A percentile compares a stretch with the other conserved stretches of the same genome.
These are phyloP conservation scores for Acorus calamus DNA, from an alignment of 106 monocot genomes.

Conservation along the genomic window DNA sequence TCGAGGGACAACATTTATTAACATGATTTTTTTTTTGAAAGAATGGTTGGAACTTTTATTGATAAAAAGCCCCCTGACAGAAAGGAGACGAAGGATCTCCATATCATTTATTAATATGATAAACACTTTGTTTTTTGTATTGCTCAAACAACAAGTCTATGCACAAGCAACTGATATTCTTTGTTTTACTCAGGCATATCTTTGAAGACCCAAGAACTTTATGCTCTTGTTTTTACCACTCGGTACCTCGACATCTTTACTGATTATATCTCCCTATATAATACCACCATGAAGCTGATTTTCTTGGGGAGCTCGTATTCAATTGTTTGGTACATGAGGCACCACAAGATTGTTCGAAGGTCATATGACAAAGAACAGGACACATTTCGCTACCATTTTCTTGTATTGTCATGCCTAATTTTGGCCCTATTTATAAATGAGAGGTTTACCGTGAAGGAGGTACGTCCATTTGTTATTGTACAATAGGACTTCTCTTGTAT, in stretches of 20 bases:
- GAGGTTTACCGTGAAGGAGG: constrained; percentile 53
- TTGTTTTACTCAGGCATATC: constrained; percentile 43
- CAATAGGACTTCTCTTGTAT: neutral
- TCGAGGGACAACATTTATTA: too few species aligned
- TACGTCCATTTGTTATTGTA: constrained; percentile 1
- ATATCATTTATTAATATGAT: too few species aligned
- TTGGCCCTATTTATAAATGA: constrained; percentile 63
- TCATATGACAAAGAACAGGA: constrained; percentile 87
- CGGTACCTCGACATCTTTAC: constrained; percentile 69
- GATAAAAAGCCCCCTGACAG: too few species aligned
- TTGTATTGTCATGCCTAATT: constrained; percentile 48
- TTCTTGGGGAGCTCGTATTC: constrained; percentile 75
- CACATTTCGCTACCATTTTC: constrained; percentile 72
- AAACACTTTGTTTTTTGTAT: too few species aligned
- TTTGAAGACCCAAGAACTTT: constrained; percentile 79
- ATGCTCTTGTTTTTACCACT: constrained; percentile 63
- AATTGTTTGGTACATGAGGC: constrained; percentile 84
- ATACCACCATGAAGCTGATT: constrained; percentile 74
- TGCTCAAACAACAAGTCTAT: too few species aligned
- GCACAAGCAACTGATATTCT: neutral
- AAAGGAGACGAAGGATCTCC: too few species aligned
- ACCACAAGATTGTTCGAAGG: constrained; percentile 64
- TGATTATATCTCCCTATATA: constrained; percentile 53
- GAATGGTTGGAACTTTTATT: too few species aligned
- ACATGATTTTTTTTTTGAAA: too few species aligned